These are phyloP conservation scores for Sarocladium kiliense DNA, from an alignment of 2,329 filamentous ascomycete genomes.

Conservation along the genomic window DNA sequence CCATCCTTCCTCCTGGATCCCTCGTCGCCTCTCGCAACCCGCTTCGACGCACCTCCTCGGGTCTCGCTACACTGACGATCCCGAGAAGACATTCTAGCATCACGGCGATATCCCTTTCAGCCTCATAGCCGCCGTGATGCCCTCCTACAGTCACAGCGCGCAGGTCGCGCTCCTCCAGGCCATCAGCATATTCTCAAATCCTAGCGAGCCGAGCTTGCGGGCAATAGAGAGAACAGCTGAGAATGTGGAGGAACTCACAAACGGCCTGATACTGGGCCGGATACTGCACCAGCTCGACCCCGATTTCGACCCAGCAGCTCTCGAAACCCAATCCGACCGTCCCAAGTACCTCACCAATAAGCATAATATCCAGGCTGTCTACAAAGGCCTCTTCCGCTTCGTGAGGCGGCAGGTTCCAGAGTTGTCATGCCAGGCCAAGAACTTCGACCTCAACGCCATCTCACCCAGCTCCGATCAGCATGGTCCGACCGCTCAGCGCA, in stretches of 20 bases:
- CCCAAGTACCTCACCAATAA: slow-evolving; percentile 43
- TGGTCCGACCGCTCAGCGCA: slow-evolving; percentile 34
- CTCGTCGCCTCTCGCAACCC: background rate
- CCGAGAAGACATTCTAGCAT: background rate
- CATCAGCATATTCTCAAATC: slow-evolving; percentile 29
- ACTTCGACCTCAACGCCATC: slow-evolving; percentile 52
- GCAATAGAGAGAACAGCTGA: slow-evolving; percentile 37
- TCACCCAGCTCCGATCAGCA: slow-evolving; percentile 51
- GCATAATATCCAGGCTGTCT: slow-evolving; percentile 48
- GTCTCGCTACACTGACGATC: background rate
- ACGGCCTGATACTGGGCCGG: slow-evolving; percentile 49
- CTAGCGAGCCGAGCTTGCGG: slow-evolving; percentile 2
- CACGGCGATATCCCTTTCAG: background rate
- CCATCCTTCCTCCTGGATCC: background rate
- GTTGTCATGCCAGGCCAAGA: slow-evolving; percentile 46
- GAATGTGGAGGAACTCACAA: slow-evolving; percentile 46
- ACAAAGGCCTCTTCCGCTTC: slow-evolving; percentile 50
- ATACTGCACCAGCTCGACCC: slow-evolving; percentile 54
- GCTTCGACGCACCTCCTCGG: background rate
- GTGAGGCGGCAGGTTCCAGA: slow-evolving; percentile 48
- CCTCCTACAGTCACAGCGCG: slow-evolving; percentile 34
- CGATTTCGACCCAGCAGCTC: slow-evolving; percentile 49
- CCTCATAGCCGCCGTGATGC: slow-evolving; percentile 22
- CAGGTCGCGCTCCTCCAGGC: slow-evolving; percentile 53
- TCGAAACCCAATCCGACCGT: slow-evolving; percentile 40